phyloP scores from a whole-genome alignment of 2,329 filamentous ascomycete species.

The Catunica adiposa region DNA sequence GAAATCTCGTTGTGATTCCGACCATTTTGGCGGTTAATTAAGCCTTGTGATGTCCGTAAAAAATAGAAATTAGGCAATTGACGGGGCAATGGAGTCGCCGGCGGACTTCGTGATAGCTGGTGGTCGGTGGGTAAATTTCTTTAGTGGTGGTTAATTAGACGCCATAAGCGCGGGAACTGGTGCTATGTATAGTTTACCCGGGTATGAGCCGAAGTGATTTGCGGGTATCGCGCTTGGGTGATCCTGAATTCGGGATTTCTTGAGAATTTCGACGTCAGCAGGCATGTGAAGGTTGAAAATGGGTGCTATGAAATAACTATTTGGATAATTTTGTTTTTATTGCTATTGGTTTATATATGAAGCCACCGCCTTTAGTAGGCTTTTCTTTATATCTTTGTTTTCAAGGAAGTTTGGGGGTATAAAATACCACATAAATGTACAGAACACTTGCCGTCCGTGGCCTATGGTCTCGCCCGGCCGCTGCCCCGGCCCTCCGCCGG shows the following conservation, averaged over 20 bases:
- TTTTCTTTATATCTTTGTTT: neutral
- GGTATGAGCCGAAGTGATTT: neutral
- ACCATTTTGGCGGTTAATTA: conserved; percentile 27
- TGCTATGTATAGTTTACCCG: neutral
- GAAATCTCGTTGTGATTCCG: conserved; percentile 38
- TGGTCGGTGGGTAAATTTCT: conserved; percentile 9
- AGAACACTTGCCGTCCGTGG: conserved; percentile 8
- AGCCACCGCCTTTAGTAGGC: neutral
- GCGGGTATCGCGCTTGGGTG: neutral
- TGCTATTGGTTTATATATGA: neutral
- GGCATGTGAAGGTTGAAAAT: conserved; percentile 3
- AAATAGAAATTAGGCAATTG: too few species aligned
- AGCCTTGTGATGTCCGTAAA: too few species aligned
- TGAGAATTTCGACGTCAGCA: conserved; percentile 7
- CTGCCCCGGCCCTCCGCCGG: neutral
- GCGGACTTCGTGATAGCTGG: neutral
- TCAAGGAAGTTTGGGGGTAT: neutral
- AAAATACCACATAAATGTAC: conserved; percentile 7
- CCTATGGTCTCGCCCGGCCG: neutral
- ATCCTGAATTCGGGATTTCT: neutral
- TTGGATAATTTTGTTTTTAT: neutral
- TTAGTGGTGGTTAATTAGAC: conserved; percentile 2
- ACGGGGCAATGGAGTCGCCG: too few species aligned
- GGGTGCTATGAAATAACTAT: neutral
- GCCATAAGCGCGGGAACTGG: neutral